Conservation (phyloP, 75 land plant species). For the Sequoia sempervirens region DNA sequence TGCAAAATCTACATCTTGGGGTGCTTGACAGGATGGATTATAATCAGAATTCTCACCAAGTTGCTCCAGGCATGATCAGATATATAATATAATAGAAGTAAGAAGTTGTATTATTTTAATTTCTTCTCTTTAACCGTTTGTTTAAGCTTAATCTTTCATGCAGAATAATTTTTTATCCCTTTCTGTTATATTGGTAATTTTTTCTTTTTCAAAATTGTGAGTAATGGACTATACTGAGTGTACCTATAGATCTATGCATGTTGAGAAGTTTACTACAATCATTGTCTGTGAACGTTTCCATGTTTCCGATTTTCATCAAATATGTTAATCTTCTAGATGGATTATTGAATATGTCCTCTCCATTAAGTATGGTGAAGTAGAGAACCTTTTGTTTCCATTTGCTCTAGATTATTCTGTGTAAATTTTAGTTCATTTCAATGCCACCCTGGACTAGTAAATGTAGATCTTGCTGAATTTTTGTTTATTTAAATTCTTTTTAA, state of each 20-base stretch:
- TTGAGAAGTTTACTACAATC: not conserved
- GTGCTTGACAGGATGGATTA: too few relatives aligned
- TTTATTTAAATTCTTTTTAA: too few relatives aligned
- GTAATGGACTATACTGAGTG: not conserved
- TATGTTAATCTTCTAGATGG: not conserved
- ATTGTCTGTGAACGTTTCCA: not conserved
- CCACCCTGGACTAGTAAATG: not conserved
- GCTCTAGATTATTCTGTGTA: not conserved
- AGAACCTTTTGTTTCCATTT: not conserved
- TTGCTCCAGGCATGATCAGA: not conserved
- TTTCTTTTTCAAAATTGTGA: not conserved
- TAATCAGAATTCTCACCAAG: not conserved
- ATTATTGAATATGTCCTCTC: not conserved
- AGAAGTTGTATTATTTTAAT: not conserved
- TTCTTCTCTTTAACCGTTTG: not conserved
- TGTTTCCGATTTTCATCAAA: not conserved
- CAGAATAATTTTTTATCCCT: not conserved
- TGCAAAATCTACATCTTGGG: not conserved
- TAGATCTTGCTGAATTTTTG: not conserved
- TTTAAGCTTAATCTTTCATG: not conserved
- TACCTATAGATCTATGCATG: not conserved
- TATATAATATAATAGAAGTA: not conserved
- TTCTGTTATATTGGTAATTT: not conserved
- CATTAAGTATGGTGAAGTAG: not conserved
- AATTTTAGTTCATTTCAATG: not conserved